phyloP scores from a whole-genome alignment of 2,329 filamentous ascomycete species.

The Colletotrichum godetiae region DNA sequence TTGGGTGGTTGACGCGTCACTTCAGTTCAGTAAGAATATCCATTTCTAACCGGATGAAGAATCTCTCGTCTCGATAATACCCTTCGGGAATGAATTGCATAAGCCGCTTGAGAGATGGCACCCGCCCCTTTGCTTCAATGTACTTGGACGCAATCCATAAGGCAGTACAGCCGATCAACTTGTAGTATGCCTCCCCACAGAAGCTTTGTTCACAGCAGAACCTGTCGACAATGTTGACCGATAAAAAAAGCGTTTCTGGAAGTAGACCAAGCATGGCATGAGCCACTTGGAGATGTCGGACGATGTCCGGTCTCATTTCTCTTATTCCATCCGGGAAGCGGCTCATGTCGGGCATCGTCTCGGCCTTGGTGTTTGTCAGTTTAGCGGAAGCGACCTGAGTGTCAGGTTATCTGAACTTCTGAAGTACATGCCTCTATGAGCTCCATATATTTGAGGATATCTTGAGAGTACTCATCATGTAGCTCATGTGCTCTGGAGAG shows the following conservation, averaged over 20 bases:
- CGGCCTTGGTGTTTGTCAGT: not conserved
- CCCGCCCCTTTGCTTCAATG: not conserved
- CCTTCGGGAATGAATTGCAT: not conserved
- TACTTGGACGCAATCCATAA: not conserved
- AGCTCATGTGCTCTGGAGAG: not conserved
- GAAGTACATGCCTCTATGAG: not conserved
- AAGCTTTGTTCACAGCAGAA: too few relatives aligned
- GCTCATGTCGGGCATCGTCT: not conserved
- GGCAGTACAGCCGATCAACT: not conserved
- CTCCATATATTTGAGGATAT: not conserved
- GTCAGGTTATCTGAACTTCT: not conserved
- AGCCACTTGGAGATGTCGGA: not conserved
- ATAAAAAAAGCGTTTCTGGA: not conserved
- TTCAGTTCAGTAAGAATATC: not conserved
- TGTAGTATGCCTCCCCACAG: not conserved
- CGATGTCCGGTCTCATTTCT: not conserved
- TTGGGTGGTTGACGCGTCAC: not conserved
- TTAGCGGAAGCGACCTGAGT: not conserved
- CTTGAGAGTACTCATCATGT: not conserved
- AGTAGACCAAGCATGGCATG: not conserved
- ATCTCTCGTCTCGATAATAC: not conserved
- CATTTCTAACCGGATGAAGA: not conserved
- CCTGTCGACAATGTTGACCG: too few relatives aligned
- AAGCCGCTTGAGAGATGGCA: not conserved
- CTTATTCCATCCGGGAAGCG: not conserved